Evolutionary conservation across 1,139 yeast genomes (phyloP).

Genomic region (Kodamaea sp.): DNA sequence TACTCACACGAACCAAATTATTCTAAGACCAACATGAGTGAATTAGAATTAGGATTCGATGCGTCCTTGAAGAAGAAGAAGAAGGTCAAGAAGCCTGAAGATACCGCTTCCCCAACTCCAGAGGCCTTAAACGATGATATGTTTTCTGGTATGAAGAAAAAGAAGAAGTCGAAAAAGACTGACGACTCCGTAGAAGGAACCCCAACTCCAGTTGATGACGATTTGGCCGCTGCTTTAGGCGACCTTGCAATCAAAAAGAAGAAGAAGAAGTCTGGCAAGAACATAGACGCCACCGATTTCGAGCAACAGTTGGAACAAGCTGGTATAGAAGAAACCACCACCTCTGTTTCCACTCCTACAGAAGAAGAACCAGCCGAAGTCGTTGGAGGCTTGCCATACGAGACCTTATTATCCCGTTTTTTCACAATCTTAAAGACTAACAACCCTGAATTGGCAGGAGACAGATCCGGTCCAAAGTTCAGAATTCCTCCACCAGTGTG

Average conservation of each 20-base stretch:
- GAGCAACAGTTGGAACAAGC: slow-evolving; percentile 91
- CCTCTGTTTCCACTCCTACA: slow-evolving; percentile 11
- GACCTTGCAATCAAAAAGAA: slow-evolving; percentile 72
- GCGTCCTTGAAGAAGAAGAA: slow-evolving; percentile 84
- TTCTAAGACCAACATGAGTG: slow-evolving; percentile 40
- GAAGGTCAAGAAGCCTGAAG: slow-evolving; percentile 49
- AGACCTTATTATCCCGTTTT: slow-evolving; percentile 76
- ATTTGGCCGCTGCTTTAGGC: slow-evolving; percentile 63
- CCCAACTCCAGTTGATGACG: slow-evolving; percentile 59
- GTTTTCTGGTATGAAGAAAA: slow-evolving; percentile 56
- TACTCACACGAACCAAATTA: no score
- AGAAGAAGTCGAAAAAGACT: slow-evolving; percentile 49
- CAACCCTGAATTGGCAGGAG: slow-evolving; percentile 98
- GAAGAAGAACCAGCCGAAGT: slow-evolving; percentile 31
- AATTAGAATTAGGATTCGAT: slow-evolving; percentile 76
- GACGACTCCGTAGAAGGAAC: slow-evolving; percentile 33
- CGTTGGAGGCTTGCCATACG: slow-evolving; percentile 69
- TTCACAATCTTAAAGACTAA: slow-evolving; percentile 83
- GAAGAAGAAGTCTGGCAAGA: slow-evolving; percentile 72
- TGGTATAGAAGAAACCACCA: slow-evolving; percentile 63
- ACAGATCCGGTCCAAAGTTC: slow-evolving; percentile 87
- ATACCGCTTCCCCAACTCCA: slow-evolving; percentile 36
- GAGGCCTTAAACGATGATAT: slow-evolving; percentile 45
- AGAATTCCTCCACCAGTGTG: slow-evolving; percentile 98
- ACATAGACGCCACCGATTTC: slow-evolving; percentile 68